Conservation (phyloP, 2,329 filamentous ascomycete species). For the Claviceps purpurea region DNA sequence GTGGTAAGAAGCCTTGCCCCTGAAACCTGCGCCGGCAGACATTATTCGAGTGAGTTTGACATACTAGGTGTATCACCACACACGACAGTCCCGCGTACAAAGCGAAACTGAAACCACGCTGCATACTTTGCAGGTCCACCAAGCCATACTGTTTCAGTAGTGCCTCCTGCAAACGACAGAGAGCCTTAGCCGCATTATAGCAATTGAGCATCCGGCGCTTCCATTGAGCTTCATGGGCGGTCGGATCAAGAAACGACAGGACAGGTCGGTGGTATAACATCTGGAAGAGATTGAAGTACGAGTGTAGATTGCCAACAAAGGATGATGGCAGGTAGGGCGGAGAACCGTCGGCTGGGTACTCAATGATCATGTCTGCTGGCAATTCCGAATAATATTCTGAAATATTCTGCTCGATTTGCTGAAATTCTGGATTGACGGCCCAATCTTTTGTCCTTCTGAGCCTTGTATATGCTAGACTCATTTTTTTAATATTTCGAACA, state of each 20-base stretch:
- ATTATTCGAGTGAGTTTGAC: conserved; percentile 22
- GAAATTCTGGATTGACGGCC: conserved; percentile 74
- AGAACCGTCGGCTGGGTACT: conserved; percentile 64
- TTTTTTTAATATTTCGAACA: conserved; percentile 63
- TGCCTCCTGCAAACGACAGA: conserved; percentile 79
- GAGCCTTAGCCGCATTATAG: conserved; percentile 68
- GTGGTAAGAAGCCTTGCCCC: neutral
- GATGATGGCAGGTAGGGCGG: conserved; percentile 76
- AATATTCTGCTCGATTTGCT: conserved; percentile 65
- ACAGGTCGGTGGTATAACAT: conserved; percentile 85
- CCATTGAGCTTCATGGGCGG: conserved; percentile 59
- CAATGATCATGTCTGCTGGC: conserved; percentile 64
- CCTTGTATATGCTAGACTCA: conserved; percentile 61
- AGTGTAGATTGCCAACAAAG: conserved; percentile 79
- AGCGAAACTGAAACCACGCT: conserved; percentile 84
- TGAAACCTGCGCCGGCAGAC: neutral
- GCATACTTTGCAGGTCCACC: conserved; percentile 77
- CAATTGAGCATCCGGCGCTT: conserved; percentile 79
- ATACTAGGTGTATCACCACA: conserved; percentile 82
- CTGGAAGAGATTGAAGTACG: conserved; percentile 73
- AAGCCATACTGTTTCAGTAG: conserved; percentile 66
- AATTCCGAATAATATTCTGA: conserved; percentile 63
- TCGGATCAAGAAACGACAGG: conserved; percentile 63
- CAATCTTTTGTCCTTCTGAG: conserved; percentile 71
- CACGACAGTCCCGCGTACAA: conserved; percentile 88